These are phyloP conservation scores for Durotheca rogersii DNA, from an alignment of 495 filamentous ascomycete species.

Conservation along the genomic window DNA sequence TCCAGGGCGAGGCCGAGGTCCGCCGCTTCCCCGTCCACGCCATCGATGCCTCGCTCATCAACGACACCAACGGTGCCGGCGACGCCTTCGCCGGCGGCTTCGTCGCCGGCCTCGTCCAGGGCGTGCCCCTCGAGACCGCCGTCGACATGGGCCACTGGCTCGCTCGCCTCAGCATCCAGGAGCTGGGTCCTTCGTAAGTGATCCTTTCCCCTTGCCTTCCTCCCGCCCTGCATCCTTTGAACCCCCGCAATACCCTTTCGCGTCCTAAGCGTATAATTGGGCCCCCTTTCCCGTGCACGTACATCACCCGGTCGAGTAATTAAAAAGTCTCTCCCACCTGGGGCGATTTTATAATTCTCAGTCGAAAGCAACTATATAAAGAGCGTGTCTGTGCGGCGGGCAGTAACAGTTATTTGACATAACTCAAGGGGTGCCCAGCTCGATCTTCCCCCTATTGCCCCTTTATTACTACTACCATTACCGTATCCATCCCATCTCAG, in stretches of 20 bases:
- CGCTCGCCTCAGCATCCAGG: conserved; percentile 85
- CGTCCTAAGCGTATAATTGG: too few relatives aligned
- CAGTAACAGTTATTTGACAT: too few relatives aligned
- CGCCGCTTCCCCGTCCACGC: conserved; percentile 77
- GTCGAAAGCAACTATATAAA: too few relatives aligned
- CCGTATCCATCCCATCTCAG: background rate
- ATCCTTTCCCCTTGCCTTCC: conserved; percentile 30
- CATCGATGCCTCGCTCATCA: conserved; percentile 72
- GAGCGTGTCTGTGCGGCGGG: too few relatives aligned
- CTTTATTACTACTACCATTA: background rate
- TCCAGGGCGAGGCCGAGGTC: conserved; percentile 66
- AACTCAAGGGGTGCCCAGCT: too few relatives aligned
- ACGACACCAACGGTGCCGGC: conserved; percentile 95
- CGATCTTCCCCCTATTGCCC: background rate
- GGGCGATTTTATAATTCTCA: too few relatives aligned
- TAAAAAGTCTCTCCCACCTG: too few relatives aligned
- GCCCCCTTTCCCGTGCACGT: too few relatives aligned
- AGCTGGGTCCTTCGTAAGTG: conserved; percentile 94
- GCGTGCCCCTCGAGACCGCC: conserved; percentile 69
- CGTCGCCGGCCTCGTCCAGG: conserved; percentile 81
- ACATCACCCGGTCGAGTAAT: too few relatives aligned
- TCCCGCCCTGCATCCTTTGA: background rate
- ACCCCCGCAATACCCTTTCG: background rate
- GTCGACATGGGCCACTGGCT: conserved; percentile 96
- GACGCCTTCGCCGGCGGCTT: conserved; percentile 97